A percentile compares a stretch with the other conserved stretches of the same genome.
Evolutionary conservation across 495 filamentous ascomycete species (phyloP).

Genomic region (Stereocaulon alpinum): DNA sequence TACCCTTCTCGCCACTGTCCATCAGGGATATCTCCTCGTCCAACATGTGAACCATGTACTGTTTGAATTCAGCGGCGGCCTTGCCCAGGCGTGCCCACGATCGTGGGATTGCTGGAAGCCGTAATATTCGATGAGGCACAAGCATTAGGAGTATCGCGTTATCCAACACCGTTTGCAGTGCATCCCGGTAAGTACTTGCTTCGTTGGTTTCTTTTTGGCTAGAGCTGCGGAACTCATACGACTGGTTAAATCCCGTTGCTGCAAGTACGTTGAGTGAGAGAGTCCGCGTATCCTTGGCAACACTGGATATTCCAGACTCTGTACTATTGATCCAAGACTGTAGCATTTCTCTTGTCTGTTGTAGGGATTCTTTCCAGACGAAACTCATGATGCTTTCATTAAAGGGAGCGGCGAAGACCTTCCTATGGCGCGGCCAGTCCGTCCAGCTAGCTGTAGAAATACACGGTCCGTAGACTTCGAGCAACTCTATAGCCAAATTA

Average conservation of each 20-base stretch:
- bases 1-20: not conserved
- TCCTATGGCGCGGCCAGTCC: constrained; percentile 35
- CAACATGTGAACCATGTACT: not conserved
- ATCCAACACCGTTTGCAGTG: constrained; percentile 1
- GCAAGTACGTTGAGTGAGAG: constrained; percentile 23
- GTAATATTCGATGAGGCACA: not conserved
- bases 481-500: not conserved
- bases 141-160: not conserved
- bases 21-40: not conserved
- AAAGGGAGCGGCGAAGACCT: constrained; percentile 31
- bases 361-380: constrained; percentile 34
- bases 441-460: constrained; percentile 2
- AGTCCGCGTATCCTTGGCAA: constrained; percentile 28
- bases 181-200: constrained; percentile 1
- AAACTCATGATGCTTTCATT: constrained; percentile 34
- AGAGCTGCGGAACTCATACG: not conserved
- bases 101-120: not conserved
- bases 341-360: constrained; percentile 32
- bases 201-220: not conserved
- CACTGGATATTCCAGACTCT: constrained; percentile 13
- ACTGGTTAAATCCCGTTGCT: not conserved
- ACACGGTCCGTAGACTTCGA: not conserved
- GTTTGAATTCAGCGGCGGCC: not conserved
- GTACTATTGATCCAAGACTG: constrained; percentile 26
- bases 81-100: not conserved